phyloP scores from a whole-genome alignment of 1,284 basidiomycete genomes.

The Boletus sp. region DNA sequence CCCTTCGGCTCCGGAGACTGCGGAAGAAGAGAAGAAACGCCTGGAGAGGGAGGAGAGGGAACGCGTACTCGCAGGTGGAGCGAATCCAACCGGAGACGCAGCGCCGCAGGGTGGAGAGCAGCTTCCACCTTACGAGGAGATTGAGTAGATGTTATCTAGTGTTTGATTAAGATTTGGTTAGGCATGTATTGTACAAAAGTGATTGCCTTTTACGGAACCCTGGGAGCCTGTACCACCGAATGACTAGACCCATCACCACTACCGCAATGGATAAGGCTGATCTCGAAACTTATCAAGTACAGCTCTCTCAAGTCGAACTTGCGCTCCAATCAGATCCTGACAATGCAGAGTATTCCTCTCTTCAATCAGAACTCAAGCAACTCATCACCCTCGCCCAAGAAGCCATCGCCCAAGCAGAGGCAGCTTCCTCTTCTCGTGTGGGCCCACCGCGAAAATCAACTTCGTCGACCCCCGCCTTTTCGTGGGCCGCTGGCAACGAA shows the following conservation, averaged over 20 bases:
- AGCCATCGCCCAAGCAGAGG: conserved; percentile 64
- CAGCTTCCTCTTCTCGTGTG: conserved; percentile 55
- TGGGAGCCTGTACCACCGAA: neutral
- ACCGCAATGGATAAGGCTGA: conserved; percentile 66
- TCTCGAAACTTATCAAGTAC: conserved; percentile 84
- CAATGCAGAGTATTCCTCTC: conserved; percentile 72
- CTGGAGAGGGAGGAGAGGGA: conserved; percentile 65
- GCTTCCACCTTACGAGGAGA: conserved; percentile 64
- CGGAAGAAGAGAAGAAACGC: conserved; percentile 67
- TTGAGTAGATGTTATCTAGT: conserved; percentile 21
- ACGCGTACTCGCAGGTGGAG: conserved; percentile 40
- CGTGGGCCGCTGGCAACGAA: conserved; percentile 84
- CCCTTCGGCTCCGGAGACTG: conserved; percentile 40
- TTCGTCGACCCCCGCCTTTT: conserved; percentile 46
- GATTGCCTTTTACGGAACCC: conserved; percentile 24
- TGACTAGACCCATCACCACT: neutral
- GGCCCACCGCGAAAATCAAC: conserved; percentile 53
- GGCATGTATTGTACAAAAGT: neutral
- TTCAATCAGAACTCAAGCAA: conserved; percentile 84
- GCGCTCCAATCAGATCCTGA: conserved; percentile 81
- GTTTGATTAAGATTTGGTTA: no score
- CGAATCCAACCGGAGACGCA: conserved; percentile 5
- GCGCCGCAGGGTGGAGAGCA: conserved; percentile 44
- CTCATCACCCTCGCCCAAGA: conserved; percentile 85
- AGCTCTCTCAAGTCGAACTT: conserved; percentile 86